Conservation (phyloP, 2,329 filamentous ascomycete genomes). For the Emmonsiellopsis sp. region DNA sequence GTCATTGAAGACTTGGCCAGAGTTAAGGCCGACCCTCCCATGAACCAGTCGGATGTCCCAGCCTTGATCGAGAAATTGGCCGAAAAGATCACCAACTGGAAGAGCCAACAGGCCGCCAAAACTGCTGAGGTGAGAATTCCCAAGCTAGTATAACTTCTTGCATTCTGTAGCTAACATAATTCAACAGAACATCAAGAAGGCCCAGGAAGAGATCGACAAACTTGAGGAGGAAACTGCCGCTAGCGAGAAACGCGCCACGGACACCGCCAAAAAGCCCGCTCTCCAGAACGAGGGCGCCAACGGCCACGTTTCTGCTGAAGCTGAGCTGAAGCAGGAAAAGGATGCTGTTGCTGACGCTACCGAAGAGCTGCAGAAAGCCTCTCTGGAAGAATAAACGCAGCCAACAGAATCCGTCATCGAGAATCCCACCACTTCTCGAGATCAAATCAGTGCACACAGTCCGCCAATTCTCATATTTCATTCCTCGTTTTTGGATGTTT, state of each 20-base stretch:
- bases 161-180: conserved; percentile 3
- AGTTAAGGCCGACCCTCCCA: conserved; percentile 78
- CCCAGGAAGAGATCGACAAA: conserved; percentile 87
- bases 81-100: conserved; percentile 85
- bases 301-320: conserved; percentile 42
- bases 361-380: conserved; percentile 51
- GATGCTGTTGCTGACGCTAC: conserved; percentile 50
- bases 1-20: conserved; percentile 84
- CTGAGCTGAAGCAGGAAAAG: conserved; percentile 48
- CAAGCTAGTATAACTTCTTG: not conserved
- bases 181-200: conserved; percentile 83
- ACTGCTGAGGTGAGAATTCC: conserved; percentile 68
- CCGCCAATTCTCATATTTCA: not conserved
- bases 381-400: conserved; percentile 45
- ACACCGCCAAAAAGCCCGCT: conserved; percentile 45
- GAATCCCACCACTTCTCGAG: not conserved
- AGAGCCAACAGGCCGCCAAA: conserved; percentile 77
- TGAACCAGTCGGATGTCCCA: conserved; percentile 74
- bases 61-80: conserved; percentile 77
- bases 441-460: not conserved
- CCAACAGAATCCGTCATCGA: not conserved
- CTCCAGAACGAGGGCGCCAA: conserved; percentile 44
- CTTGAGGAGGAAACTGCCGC: conserved; percentile 61
- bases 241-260: conserved; percentile 37
- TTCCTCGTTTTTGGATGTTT: not conserved